These are phyloP conservation scores for Penicillium verhagenii DNA, from an alignment of 495 filamentous ascomycete species.

Conservation along the genomic window DNA sequence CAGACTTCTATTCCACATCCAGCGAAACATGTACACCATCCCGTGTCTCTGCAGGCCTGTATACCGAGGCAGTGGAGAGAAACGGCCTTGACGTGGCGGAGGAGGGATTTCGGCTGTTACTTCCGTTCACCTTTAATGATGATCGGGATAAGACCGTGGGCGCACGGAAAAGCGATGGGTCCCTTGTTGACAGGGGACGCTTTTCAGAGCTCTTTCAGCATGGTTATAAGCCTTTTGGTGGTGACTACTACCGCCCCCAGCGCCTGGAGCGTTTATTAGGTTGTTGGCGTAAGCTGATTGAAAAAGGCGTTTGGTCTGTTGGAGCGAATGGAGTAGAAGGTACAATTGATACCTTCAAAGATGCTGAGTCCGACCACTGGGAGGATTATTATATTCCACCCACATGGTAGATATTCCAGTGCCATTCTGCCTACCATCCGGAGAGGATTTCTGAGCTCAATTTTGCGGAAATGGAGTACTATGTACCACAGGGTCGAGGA, in stretches of 20 bases:
- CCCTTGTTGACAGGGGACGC: slow-evolving; percentile 9
- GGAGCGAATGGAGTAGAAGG: slow-evolving; percentile 14
- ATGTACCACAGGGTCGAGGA: too few species aligned
- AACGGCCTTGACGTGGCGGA: slow-evolving; percentile 10
- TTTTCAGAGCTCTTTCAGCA: slow-evolving; percentile 18
- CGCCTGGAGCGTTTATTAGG: slow-evolving; percentile 17
- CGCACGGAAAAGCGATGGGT: slow-evolving; percentile 18
- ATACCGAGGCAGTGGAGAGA: slow-evolving; percentile 15
- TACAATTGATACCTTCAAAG: slow-evolving; percentile 20
- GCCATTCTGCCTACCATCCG: slow-evolving; percentile 6
- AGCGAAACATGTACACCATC: slow-evolving; percentile 10
- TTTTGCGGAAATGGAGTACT: too few species aligned
- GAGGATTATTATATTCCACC: slow-evolving; percentile 15
- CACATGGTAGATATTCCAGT: slow-evolving; percentile 14
- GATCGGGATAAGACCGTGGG: slow-evolving; percentile 5
- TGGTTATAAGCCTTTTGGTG: slow-evolving; percentile 18
- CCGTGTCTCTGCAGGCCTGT: slow-evolving; percentile 17
- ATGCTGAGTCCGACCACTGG: slow-evolving; percentile 15
- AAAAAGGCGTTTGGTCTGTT: slow-evolving; percentile 16
- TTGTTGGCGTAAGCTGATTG: slow-evolving; percentile 19
- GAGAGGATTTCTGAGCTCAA: neutral
- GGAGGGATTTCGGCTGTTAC: slow-evolving; percentile 21
- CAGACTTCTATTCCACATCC: slow-evolving; percentile 10
- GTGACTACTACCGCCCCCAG: slow-evolving; percentile 15
- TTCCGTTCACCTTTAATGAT: slow-evolving; percentile 17